Conservation (phyloP, 169 alveolate species). For the Besnoitia besnoiti region DNA sequence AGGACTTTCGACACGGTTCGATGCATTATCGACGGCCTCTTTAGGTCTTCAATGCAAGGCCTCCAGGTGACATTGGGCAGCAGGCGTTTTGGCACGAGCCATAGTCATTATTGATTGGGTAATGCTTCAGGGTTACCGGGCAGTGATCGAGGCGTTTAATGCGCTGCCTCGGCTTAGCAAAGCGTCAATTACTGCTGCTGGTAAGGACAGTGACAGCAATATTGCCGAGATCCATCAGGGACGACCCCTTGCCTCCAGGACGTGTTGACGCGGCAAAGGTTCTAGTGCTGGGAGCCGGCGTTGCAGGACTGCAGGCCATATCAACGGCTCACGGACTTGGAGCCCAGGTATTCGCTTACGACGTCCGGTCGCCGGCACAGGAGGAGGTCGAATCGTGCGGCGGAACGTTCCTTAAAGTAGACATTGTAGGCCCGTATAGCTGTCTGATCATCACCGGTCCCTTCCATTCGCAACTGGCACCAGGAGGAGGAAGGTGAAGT, state of each 20-base stretch:
- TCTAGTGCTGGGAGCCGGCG: conserved; percentile 96
- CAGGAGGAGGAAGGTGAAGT: conserved; percentile 76
- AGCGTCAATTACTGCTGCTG: conserved; percentile 93
- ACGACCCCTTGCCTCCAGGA: conserved; percentile 65
- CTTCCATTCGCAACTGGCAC: neutral
- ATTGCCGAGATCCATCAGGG: neutral
- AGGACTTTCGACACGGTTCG: too few relatives aligned
- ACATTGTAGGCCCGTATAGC: conserved; percentile 50
- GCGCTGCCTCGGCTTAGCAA: conserved; percentile 88
- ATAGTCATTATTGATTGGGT: neutral
- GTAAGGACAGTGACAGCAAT: neutral
- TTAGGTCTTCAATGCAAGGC: conserved; percentile 69
- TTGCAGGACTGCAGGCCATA: conserved; percentile 95
- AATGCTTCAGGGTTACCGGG: conserved; percentile 87
- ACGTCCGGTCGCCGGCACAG: conserved; percentile 87
- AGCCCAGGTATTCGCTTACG: conserved; percentile 89
- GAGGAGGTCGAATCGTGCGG: conserved; percentile 90
- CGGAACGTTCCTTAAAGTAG: conserved; percentile 72
- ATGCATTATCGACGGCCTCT: neutral
- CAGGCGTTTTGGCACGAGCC: neutral
- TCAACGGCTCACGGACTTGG: conserved; percentile 91
- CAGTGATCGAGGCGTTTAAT: conserved; percentile 93
- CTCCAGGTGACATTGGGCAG: conserved; percentile 29
- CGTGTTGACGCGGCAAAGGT: conserved; percentile 92
- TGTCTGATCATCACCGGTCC: too few relatives aligned